Evolutionary conservation across 129 eudicot genomes (phyloP).

Genomic region (Artemisia annua): DNA sequence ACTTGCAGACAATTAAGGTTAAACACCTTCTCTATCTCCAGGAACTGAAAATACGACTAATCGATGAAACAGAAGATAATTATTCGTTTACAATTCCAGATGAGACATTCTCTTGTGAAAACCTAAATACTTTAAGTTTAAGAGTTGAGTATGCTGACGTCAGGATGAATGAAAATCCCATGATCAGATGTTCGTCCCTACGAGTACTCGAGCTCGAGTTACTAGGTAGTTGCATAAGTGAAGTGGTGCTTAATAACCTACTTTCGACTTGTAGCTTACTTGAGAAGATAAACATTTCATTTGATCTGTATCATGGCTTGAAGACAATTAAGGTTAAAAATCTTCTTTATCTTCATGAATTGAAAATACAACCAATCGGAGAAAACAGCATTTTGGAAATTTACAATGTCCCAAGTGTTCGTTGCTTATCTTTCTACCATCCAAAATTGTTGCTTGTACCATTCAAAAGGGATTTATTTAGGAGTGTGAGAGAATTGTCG

Average conservation of each 20-base stretch:
- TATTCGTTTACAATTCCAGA: background rate
- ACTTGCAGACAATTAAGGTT: background rate
- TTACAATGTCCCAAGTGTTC: constrained; percentile 2
- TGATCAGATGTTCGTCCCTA: background rate
- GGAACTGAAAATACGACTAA: no score
- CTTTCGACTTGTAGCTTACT: background rate
- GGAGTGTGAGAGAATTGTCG: no score
- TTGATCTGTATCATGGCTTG: background rate
- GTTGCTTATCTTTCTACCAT: background rate
- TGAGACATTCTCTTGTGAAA: constrained; percentile 10
- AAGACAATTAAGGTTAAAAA: background rate
- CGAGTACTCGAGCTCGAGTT: constrained; percentile 2
- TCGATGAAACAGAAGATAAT: no score
- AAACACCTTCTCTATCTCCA: no score
- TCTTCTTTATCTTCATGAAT: background rate
- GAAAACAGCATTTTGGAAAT: background rate
- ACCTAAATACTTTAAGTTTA: background rate
- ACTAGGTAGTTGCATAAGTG: background rate
- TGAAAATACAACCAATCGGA: background rate
- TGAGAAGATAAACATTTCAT: background rate
- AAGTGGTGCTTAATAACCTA: constrained; percentile 8
- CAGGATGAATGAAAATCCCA: background rate
- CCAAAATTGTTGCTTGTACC: no score
- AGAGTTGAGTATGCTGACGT: background rate
- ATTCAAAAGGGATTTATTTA: no score